These are phyloP conservation scores for Boletus rubescentipes DNA, from an alignment of 768 basidiomycete species.

Conservation along the genomic window DNA sequence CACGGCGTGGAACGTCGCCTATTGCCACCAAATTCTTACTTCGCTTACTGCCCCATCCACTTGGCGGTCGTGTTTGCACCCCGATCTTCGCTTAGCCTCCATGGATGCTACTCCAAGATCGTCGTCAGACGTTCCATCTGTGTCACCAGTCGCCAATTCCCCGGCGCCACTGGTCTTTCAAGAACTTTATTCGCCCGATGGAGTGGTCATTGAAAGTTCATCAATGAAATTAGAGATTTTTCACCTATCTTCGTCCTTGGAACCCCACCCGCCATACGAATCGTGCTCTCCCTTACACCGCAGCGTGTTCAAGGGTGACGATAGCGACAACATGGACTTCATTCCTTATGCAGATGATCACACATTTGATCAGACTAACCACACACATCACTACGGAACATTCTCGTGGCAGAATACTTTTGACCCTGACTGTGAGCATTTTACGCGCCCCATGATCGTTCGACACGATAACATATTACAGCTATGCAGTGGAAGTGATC, in stretches of 20 bases:
- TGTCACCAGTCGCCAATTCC: neutral
- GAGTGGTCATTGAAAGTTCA: slow-evolving; percentile 6
- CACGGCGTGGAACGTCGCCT: slow-evolving; percentile 12
- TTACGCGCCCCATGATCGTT: neutral
- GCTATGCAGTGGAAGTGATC: slow-evolving; percentile 46
- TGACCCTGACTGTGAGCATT: slow-evolving; percentile 42
- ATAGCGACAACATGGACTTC: slow-evolving; percentile 55
- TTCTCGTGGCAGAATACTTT: slow-evolving; percentile 51
- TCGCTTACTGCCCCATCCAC: slow-evolving; percentile 16
- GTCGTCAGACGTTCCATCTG: neutral
- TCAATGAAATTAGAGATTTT: slow-evolving; percentile 18
- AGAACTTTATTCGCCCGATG: slow-evolving; percentile 18
- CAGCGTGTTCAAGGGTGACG: slow-evolving; percentile 56
- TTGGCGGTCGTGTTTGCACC: slow-evolving; percentile 15
- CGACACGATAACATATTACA: slow-evolving; percentile 23
- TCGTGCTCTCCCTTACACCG: slow-evolving; percentile 50
- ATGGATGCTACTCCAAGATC: neutral
- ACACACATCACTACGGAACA: slow-evolving; percentile 41
- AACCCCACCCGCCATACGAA: slow-evolving; percentile 49
- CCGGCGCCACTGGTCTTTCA: slow-evolving; percentile 3
- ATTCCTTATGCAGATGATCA: slow-evolving; percentile 64
- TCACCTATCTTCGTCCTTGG: slow-evolving; percentile 8
- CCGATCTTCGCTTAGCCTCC: slow-evolving; percentile 7
- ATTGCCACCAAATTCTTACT: slow-evolving; percentile 14
- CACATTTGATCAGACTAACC: slow-evolving; percentile 41